A percentile compares a stretch with the other conserved stretches of the same genome.
Evolutionary conservation across 2,329 filamentous ascomycete genomes (phyloP).

Genomic region (Plectosphaerella sp.): DNA sequence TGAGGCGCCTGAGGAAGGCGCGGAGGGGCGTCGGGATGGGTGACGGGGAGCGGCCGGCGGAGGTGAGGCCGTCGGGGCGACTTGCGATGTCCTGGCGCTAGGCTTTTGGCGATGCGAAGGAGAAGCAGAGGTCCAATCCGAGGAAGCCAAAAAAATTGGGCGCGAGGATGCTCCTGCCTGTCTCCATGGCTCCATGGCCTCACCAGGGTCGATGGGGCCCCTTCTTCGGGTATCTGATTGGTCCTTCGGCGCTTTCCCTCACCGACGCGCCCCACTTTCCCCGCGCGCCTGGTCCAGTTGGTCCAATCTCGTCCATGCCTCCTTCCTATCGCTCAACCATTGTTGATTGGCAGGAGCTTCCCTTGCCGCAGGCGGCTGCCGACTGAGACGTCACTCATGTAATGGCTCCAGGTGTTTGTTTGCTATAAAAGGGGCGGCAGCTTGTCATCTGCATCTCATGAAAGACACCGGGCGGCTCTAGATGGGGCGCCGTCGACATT

Average conservation of each 20-base stretch:
- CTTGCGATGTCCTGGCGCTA: background rate
- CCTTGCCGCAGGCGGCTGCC: no score
- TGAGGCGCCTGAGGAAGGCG: slow-evolving; percentile 7
- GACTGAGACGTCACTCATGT: no score
- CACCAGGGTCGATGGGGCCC: slow-evolving; percentile 8
- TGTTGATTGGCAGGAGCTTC: no score
- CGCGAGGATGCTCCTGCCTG: slow-evolving; percentile 7
- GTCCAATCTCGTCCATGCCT: background rate
- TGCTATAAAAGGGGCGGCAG: no score
- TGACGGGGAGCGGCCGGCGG: background rate
- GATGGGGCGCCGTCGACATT: no score
- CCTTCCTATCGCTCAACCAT: background rate
- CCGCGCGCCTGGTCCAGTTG: slow-evolving; percentile 6
- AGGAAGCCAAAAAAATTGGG: slow-evolving; percentile 13
- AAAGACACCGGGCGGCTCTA: no score
- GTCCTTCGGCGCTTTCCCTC: slow-evolving; percentile 6
- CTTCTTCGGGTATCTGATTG: slow-evolving; percentile 7
- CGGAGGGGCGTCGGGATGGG: background rate
- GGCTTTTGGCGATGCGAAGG: slow-evolving; percentile 4
- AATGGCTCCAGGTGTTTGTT: no score
- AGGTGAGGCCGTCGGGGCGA: background rate
- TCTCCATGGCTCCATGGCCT: slow-evolving; percentile 5
- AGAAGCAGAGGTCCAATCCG: background rate
- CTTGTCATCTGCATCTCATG: no score
- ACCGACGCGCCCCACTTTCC: slow-evolving; percentile 9